Evolutionary conservation across 768 basidiomycete genomes (phyloP).

Genomic region (Phlegmacium glaucopus): DNA sequence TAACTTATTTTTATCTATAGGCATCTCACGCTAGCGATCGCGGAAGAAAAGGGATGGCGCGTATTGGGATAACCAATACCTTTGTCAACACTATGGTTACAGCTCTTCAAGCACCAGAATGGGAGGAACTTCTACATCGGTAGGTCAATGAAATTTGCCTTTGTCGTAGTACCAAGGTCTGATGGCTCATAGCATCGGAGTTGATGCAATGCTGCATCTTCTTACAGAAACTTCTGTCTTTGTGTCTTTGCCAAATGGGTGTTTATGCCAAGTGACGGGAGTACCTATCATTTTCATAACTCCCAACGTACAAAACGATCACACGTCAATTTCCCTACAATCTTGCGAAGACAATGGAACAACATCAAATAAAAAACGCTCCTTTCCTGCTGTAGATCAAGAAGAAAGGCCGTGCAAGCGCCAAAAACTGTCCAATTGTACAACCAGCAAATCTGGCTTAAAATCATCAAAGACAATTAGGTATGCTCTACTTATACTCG

Average conservation of each 20-base stretch:
- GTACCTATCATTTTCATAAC: constrained; percentile 48
- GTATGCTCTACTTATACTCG: background rate
- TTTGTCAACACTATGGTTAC: constrained; percentile 77
- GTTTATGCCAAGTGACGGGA: constrained; percentile 82
- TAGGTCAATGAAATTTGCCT: constrained; percentile 19
- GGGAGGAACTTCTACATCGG: constrained; percentile 65
- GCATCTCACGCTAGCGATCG: constrained; percentile 31
- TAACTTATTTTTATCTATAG: constrained; percentile 12
- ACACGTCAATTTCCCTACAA: background rate
- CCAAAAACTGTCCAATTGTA: constrained; percentile 16
- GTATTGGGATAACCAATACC: constrained; percentile 49
- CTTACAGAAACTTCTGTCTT: constrained; percentile 76
- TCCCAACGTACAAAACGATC: constrained; percentile 15
- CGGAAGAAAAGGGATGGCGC: constrained; percentile 35
- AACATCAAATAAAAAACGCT: constrained; percentile 6
- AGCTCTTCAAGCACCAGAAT: constrained; percentile 59
- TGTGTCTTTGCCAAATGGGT: constrained; percentile 75
- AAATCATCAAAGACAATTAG: background rate
- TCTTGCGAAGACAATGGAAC: background rate
- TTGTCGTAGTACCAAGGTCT: too few relatives aligned
- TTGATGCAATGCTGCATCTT: constrained; percentile 73
- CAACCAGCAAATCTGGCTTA: background rate
- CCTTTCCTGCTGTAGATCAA: constrained; percentile 5
- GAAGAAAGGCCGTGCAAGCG: constrained; percentile 27
- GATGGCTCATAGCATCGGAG: constrained; percentile 57